Conservation (phyloP, 495 filamentous ascomycete genomes). For the Daldinia childiae region DNA sequence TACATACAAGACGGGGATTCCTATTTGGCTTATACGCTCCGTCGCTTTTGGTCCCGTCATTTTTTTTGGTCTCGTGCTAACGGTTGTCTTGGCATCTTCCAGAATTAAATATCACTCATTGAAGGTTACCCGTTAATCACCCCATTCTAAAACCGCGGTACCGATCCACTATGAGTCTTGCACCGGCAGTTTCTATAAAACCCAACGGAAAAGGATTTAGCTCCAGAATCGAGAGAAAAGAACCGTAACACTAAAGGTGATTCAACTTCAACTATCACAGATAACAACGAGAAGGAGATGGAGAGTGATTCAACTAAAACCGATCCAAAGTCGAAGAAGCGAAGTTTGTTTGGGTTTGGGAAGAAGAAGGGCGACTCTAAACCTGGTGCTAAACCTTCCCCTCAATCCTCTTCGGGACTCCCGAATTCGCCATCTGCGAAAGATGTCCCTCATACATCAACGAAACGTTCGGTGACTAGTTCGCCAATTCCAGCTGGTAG, state of each 20-base stretch:
- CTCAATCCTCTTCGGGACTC: conserved; percentile 39
- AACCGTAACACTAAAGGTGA: conserved; percentile 46
- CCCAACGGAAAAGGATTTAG: conserved; percentile 26
- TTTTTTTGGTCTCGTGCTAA: conserved; percentile 42
- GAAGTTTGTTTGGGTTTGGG: conserved; percentile 68
- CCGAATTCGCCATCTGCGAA: conserved; percentile 42
- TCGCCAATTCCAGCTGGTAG: conserved; percentile 57
- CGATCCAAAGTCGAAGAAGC: conserved; percentile 58
- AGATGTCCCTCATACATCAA: conserved; percentile 35
- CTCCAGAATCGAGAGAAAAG: conserved; percentile 28
- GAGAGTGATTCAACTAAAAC: conserved; percentile 42
- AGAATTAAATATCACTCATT: conserved; percentile 39
- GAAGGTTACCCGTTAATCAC: conserved; percentile 41
- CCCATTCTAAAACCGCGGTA: conserved; percentile 28
- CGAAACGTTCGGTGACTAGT: conserved; percentile 51
- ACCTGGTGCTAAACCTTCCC: conserved; percentile 46
- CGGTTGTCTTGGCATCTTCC: conserved; percentile 33
- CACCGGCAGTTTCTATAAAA: conserved; percentile 42
- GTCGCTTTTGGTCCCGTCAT: conserved; percentile 23
- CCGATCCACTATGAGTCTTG: conserved; percentile 40
- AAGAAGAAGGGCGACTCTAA: conserved; percentile 71
- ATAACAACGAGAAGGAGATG: conserved; percentile 45
- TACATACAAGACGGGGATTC: conserved; percentile 10
- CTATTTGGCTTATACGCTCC: conserved; percentile 5
- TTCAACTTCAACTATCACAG: conserved; percentile 49